Percentiles rank a stretch among this genome's conserved stretches.
These are phyloP conservation scores for Echria macrotheca DNA, from an alignment of 495 filamentous ascomycete species.

Conservation along the genomic window DNA sequence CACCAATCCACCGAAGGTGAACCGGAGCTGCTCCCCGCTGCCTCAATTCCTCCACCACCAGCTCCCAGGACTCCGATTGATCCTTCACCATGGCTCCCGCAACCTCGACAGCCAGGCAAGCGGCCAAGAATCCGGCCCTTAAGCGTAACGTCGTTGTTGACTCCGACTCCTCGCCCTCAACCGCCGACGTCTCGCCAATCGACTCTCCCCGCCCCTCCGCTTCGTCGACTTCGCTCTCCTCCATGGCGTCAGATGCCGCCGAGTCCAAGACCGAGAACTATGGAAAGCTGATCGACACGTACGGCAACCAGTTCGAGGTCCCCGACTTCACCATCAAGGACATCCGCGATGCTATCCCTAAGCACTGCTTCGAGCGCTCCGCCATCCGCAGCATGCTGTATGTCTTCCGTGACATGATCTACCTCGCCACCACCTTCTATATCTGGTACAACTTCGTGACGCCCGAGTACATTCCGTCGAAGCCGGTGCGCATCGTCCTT, in stretches of 20 bases:
- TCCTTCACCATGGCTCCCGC: conserved; percentile 33
- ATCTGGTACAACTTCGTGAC: conserved; percentile 59
- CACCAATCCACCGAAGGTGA: neutral
- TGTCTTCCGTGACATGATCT: conserved; percentile 63
- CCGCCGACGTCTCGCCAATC: conserved; percentile 57
- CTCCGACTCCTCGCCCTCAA: conserved; percentile 54
- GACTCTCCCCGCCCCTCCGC: conserved; percentile 70
- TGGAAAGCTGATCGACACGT: conserved; percentile 62
- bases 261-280: conserved; percentile 21
- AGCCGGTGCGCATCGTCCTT: conserved; percentile 49
- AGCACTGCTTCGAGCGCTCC: conserved; percentile 75
- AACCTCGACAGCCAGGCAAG: conserved; percentile 29
- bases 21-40: conserved; percentile 1
- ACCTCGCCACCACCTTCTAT: conserved; percentile 59
- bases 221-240: conserved; percentile 87
- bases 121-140: conserved; percentile 34
- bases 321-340: conserved; percentile 77
- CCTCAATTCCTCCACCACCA: neutral
- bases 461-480: conserved; percentile 54
- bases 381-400: conserved; percentile 56
- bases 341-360: conserved; percentile 75
- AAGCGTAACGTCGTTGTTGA: conserved; percentile 37
- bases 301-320: conserved; percentile 69
- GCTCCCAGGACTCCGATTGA: conserved; percentile 4
- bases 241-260: conserved; percentile 61